Base-by-base conservation (phyloP, 2,329 filamentous ascomycete species). In the Rhynchosporium secalis region DNA sequence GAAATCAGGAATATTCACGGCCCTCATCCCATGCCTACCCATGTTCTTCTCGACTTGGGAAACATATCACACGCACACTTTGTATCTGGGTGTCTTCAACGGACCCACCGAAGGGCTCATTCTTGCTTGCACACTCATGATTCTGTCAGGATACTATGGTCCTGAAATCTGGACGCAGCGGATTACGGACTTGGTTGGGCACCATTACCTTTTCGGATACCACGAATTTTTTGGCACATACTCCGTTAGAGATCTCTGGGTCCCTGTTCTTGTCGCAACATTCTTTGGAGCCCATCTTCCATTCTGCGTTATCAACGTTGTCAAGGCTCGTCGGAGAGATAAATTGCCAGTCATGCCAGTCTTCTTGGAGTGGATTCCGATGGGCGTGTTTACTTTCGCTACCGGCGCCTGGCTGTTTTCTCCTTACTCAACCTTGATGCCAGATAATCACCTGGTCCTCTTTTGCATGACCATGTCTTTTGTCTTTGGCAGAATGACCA, bases 41-140 rank as follows among this genome's bases (percentile, higher is more conserved):
- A 99, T 99, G 95, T 99, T 96, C 81, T 97, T 99, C 79, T 97
- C 94, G 3, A 99, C 95, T 1, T 99, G 95, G 95, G 95, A 99
- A 78, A 99, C 95, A 0, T 99, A 97, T 76, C 95, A 99, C 78
- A 97, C 95, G 4, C 95, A 99, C 76, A 98, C 95, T 0, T 81
- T 99, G 5, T 99, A 96, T 76, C 86, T 99, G 12, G 95, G 95
- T 60, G 92, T 94, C 75, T 90, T 99, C 84, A 99, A 99, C 75
- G 95, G 95, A 0, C 95, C 95, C 1, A 99, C 95, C 40, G 95
- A 99, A 79, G 95, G 95, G 26, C 81, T 99, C 40, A 87, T 98
- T 58, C 88, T 99, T 66, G 95, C 93, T 31, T 93, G 91, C 73
- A 77, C 80, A 57, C 85, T 97, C 72, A 98, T 98, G 91, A 81